Evolutionary conservation across 31 red algal genomes (phyloP), one percentile per base, ranked within the genome.

Genomic region (Asparagopsis taxiformis): DNA sequence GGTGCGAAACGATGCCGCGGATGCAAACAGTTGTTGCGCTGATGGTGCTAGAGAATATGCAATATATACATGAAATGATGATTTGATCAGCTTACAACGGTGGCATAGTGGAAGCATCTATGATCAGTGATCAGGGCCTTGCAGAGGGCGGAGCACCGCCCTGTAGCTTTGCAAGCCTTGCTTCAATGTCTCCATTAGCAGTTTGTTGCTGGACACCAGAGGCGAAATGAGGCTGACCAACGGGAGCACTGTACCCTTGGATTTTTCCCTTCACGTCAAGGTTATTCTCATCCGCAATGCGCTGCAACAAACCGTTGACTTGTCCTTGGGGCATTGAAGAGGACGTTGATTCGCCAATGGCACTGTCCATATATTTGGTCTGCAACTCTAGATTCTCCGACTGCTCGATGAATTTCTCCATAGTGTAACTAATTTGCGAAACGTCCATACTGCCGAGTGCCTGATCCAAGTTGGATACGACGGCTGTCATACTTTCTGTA

Each of bases 341-440:
- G 22, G 84, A 87, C 0, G 72, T 85, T 32, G 62, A 69, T 43
- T 93, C 80, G n/a, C 84, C 79, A 74, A 93, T 93, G 43, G 83
- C 81, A 30, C 65, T 77, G 20, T 98, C 94, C 70, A 98, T 80
- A 39, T 73, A 88, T 50, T 76, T 80, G 24, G 90, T 87, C 3
- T 68, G 51, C 52, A 98, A 23, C 46, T 98, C 94, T 22, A 98
- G 55, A 57, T 93, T 86, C 66, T 98, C 94, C 15, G 76, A 68
- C 41, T 93, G 82, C 34, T 79, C 32, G 44, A 90, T 88, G 51
- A 93, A 98, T 63, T 79, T 82, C 31, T 93, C 90, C 85, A 98
- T 90, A 22, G 75, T 86, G 6, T 81, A 56, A 3, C 89, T 65
- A 71, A 98, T 98, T 55, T 94, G 51, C 1, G 67, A 79, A 20